Percentiles rank a stretch among this genome's conserved stretches.
Conservation (phyloP, 192 early-diverging fungal species). For the Rhizoclosmatium sp. region DNA sequence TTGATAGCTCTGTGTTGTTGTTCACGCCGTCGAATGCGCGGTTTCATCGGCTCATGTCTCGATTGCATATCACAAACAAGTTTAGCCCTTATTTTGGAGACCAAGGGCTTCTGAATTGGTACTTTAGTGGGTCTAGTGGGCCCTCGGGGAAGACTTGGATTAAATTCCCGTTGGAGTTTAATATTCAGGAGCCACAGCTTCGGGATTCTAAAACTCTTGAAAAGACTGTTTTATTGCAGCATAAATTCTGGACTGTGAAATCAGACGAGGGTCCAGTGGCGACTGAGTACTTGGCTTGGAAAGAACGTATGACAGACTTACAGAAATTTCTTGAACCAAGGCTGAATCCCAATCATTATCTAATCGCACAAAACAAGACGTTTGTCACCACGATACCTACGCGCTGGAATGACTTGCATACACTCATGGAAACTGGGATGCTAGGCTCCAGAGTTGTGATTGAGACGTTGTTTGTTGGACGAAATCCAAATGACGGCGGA, state of each 20-base stretch:
- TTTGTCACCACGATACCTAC: not conserved
- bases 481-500: no score
- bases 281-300: not conserved
- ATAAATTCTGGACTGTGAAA: not conserved
- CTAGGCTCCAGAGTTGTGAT: not conserved
- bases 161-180: not conserved
- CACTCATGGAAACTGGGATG: not conserved
- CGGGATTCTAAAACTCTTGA: not conserved
- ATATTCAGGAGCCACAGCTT: conserved; percentile 3
- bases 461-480: not conserved
- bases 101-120: not conserved
- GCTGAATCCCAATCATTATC: not conserved
- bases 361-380: not conserved
- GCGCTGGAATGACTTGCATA: not conserved
- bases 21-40: not conserved
- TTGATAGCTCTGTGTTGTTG: not conserved
- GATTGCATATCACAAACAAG: not conserved
- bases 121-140: not conserved
- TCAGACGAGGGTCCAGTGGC: not conserved
- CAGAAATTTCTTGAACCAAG: not conserved
- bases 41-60: not conserved
- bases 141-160: not conserved
- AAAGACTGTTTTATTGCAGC: not conserved
- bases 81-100: not conserved
- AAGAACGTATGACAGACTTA: not conserved